Conservation (phyloP, 257 asterid genomes). For the Solanum bulbocastanum region DNA sequence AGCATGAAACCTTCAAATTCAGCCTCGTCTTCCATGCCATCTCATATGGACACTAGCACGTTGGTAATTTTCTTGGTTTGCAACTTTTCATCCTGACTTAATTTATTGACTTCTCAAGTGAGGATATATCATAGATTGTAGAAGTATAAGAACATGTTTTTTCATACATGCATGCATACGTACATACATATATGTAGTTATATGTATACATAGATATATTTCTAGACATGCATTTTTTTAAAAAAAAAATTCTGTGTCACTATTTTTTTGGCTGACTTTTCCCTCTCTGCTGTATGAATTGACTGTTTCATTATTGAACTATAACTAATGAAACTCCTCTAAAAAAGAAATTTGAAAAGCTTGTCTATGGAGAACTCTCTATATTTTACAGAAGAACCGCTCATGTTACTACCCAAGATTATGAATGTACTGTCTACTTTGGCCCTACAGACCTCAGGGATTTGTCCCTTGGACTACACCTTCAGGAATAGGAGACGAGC, state of each 20-base stretch:
- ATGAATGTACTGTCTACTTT: background rate
- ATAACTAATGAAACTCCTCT: background rate
- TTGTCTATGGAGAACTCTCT: background rate
- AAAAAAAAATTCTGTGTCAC: background rate
- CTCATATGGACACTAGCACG: conserved; percentile 30
- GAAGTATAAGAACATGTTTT: background rate
- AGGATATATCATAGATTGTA: background rate
- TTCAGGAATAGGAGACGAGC: background rate
- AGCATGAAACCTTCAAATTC: conserved; percentile 25
- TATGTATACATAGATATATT: background rate
- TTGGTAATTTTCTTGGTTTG: conserved; percentile 24
- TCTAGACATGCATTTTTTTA: background rate
- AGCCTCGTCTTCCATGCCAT: conserved; percentile 26
- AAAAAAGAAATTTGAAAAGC: background rate
- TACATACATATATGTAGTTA: background rate
- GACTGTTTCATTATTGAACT: background rate
- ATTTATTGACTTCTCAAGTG: background rate
- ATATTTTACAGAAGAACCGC: background rate
- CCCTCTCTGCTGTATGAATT: background rate
- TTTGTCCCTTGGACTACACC: background rate
- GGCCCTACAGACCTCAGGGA: background rate
- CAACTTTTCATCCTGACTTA: background rate
- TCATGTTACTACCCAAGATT: background rate
- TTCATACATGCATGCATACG: background rate
- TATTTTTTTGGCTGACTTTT: background rate